phyloP scores from a whole-genome alignment of 768 basidiomycete species.

The Neoboletus brunneissimus region DNA sequence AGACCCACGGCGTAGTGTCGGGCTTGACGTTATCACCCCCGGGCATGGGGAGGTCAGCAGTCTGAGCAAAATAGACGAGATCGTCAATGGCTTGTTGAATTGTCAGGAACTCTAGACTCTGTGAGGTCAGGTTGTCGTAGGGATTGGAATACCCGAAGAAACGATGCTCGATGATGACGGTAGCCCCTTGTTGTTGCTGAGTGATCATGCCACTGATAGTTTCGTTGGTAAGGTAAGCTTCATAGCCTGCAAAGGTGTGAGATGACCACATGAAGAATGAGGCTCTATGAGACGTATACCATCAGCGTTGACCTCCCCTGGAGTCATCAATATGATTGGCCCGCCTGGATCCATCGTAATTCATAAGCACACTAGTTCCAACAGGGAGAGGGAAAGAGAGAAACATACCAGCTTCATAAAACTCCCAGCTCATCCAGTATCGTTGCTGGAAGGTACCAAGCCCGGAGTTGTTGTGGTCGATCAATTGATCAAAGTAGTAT shows the following conservation, averaged over 20 bases:
- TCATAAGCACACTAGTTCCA: background rate
- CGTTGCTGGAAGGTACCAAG: conserved; percentile 76
- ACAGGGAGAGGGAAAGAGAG: background rate
- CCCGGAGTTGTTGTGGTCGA: conserved; percentile 51
- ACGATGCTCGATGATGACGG: conserved; percentile 66
- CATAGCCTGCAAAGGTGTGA: conserved; percentile 22
- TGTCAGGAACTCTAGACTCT: conserved; percentile 58
- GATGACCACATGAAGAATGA: background rate
- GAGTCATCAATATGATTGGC: conserved; percentile 41
- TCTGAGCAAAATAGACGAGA: conserved; percentile 65
- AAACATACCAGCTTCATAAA: conserved; percentile 48
- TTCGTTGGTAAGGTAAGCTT: conserved; percentile 58
- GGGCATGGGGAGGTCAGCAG: conserved; percentile 64
- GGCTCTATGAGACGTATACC: conserved; percentile 15
- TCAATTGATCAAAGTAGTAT: conserved; percentile 33
- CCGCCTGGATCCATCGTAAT: conserved; percentile 13
- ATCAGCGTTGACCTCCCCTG: conserved; percentile 60
- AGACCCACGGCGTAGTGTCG: conserved; percentile 42
- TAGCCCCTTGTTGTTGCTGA: conserved; percentile 61
- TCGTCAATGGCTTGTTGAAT: conserved; percentile 76
- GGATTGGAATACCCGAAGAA: conserved; percentile 80
- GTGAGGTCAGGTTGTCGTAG: conserved; percentile 52
- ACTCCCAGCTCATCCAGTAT: conserved; percentile 69
- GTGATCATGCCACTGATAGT: conserved; percentile 66
- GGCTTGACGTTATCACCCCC: conserved; percentile 61